Evolutionary conservation across 179 eudicot species (phyloP), one percentile per base, ranked within the genome.

Genomic region (Amaranthus tricolor): DNA sequence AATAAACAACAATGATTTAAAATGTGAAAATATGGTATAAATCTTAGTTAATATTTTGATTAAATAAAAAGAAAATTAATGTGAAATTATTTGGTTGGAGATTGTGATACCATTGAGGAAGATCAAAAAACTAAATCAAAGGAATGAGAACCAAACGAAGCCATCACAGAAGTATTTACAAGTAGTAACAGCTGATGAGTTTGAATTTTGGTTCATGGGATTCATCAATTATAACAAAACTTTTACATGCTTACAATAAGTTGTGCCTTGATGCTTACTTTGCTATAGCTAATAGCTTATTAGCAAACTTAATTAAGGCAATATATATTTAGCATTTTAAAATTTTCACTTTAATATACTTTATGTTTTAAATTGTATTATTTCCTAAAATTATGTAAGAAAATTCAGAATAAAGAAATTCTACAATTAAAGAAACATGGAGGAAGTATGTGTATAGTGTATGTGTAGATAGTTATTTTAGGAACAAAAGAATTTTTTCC

Each of bases 141-240:
- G 89, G 40, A 4, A 31, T 48, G 79, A 81, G 63, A 81, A 85
- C 59, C 11, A 72, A 62, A 79, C 79, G 62, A 88, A 76, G 56
- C 80, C 87, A 15, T 73, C 84, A 12, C 81, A 79, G 53, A 88
- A 90, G 81, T 90, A 87, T 77, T 72, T 88, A 74, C 81, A 88
- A 54, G 54, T 88, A 59, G 88, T 83, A 17, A 87, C 96, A 2
- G 74, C 68, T 20, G 93, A 90, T 62, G 82, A 86, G 66, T 87
- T 79, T 74, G 89, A 90, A 57, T 90, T 90, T 73, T 90, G 93
- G 91, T 87, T 90, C 56, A 82, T 81, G 85, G 96, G 85, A 40
- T 83, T 88, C 73, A 50, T 79, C 9, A 80, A 83, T 62, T 86
- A 82, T 68, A 87, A 72, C 57, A 90, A 78, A 81, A 85, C 89